phyloP scores from a whole-genome alignment of 805 yeast genomes.

The Saccharomycopsis capsularis region DNA sequence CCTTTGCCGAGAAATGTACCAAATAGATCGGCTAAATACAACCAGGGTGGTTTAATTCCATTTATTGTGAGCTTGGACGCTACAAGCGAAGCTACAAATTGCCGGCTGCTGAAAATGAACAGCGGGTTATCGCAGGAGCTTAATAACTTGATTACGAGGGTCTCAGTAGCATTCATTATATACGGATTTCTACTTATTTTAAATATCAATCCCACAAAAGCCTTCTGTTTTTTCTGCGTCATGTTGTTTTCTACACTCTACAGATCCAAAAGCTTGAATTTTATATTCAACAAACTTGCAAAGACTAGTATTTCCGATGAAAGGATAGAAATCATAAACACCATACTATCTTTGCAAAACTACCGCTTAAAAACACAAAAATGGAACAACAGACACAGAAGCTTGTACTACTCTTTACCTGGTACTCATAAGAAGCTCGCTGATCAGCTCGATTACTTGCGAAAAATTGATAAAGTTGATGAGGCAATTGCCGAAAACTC shows the following conservation, averaged over 20 bases:
- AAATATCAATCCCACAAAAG: background rate
- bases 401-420: slow-evolving; percentile 41
- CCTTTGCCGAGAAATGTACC: too few species aligned
- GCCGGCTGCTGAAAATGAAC: background rate
- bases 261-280: slow-evolving; percentile 7
- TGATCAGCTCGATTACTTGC: slow-evolving; percentile 44
- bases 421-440: slow-evolving; percentile 53
- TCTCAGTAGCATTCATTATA: background rate
- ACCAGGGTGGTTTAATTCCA: too few species aligned
- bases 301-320: slow-evolving; percentile 23
- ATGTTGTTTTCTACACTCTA: background rate
- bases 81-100: too few species aligned
- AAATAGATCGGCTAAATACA: too few species aligned
- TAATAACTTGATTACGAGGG: background rate
- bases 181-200: background rate
- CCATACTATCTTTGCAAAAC: slow-evolving; percentile 41
- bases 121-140: background rate
- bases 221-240: background rate
- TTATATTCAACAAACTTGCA: slow-evolving; percentile 24
- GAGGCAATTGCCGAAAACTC: slow-evolving; percentile 41
- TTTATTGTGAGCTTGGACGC: too few species aligned
- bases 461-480: slow-evolving; percentile 47
- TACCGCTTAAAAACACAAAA: slow-evolving; percentile 35
- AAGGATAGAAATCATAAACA: slow-evolving; percentile 29
- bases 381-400: slow-evolving; percentile 39